phyloP scores from a whole-genome alignment of 805 yeast genomes.

The Candida orba region DNA sequence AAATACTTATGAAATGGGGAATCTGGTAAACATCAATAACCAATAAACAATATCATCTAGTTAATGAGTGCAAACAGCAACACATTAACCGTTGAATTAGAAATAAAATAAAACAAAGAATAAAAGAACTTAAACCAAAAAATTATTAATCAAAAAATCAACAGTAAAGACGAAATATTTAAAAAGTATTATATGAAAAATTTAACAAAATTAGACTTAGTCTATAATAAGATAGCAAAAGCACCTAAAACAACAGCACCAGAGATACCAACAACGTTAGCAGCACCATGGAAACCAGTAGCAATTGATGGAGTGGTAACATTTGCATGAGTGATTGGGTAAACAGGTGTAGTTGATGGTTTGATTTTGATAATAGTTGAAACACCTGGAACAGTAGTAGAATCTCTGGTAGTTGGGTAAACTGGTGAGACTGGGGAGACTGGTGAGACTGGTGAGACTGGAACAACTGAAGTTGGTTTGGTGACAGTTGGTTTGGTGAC shows the following conservation, averaged over 20 bases:
- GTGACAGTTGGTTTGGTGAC: background rate
- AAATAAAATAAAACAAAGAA: background rate
- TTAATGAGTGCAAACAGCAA: too few species aligned
- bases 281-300: slow-evolving; percentile 7
- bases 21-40: too few species aligned
- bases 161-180: background rate
- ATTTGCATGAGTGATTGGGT: background rate
- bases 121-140: background rate
- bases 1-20: too few species aligned
- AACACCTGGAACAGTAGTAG: background rate
- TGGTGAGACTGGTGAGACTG: background rate
- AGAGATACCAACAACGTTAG: slow-evolving; percentile 2
- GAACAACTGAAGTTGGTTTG: background rate
- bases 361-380: background rate
- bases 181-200: background rate
- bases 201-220: background rate
- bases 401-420: background rate
- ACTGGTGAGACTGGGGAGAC: background rate
- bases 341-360: too few species aligned
- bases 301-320: slow-evolving; percentile 5
- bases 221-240: slow-evolving; percentile 8
- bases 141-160: background rate
- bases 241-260: slow-evolving; percentile 8
- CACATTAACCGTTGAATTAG: background rate
- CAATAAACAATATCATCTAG: too few species aligned